A percentile compares a stretch with the other conserved stretches of the same genome.
These are phyloP conservation scores for Xerocomellus chrysenteron DNA, from an alignment of 768 basidiomycete species.

Conservation along the genomic window DNA sequence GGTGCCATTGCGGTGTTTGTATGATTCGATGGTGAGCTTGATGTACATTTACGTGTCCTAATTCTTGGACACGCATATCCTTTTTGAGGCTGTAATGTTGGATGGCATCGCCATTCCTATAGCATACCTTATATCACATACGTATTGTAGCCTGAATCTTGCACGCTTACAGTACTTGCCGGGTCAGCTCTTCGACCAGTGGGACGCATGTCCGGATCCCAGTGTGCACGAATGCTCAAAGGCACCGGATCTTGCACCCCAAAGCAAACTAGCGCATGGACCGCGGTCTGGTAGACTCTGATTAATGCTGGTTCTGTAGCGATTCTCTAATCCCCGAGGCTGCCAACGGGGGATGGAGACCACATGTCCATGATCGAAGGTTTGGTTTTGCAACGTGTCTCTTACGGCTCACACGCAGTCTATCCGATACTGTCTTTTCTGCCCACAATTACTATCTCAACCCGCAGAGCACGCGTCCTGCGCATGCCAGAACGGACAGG, in stretches of 20 bases:
- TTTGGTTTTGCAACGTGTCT: slow-evolving; percentile 23
- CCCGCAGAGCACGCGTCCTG: slow-evolving; percentile 24
- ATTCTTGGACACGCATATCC: slow-evolving; percentile 3
- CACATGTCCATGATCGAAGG: slow-evolving; percentile 22
- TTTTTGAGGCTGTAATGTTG: not conserved
- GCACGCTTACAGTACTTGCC: not conserved
- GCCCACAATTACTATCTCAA: slow-evolving; percentile 5
- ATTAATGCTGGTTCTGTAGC: not conserved
- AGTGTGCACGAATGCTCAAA: not conserved
- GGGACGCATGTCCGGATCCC: not conserved
- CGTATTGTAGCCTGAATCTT: slow-evolving; percentile 12
- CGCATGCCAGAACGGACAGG: slow-evolving; percentile 26
- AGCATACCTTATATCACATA: slow-evolving; percentile 15
- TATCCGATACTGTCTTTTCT: not conserved
- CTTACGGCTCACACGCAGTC: slow-evolving; percentile 10
- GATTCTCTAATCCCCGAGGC: slow-evolving; percentile 11
- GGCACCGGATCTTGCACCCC: not conserved
- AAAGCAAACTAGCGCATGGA: not conserved
- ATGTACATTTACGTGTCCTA: slow-evolving; percentile 17
- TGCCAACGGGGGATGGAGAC: not conserved
- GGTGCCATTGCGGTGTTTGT: slow-evolving; percentile 42
- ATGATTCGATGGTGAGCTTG: slow-evolving; percentile 23
- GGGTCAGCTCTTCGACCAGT: not conserved
- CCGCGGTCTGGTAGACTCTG: not conserved
- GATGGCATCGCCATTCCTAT: not conserved